phyloP scores from a whole-genome alignment of 148 eudicot species.

The Rhododendron griersonianum region DNA sequence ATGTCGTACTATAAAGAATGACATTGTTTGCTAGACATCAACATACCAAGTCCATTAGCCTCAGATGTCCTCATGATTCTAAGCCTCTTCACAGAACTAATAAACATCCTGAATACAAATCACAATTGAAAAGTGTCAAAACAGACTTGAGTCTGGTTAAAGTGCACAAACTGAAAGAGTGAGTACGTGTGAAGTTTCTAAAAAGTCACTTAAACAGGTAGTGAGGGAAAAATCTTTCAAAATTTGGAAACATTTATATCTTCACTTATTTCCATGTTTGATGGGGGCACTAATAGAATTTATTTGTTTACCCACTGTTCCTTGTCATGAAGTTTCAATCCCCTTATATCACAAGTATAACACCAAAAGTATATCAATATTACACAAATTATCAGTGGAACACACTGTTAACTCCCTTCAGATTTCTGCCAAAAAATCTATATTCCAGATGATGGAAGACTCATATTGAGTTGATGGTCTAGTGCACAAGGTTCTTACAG shows the following conservation, averaged over 20 bases:
- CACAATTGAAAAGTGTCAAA: not conserved
- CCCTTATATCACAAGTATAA: not conserved
- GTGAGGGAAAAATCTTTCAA: not conserved
- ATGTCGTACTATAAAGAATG: not conserved
- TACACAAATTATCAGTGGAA: not conserved
- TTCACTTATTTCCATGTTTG: not conserved
- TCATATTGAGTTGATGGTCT: not conserved
- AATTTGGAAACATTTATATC: not conserved
- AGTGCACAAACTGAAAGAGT: not conserved
- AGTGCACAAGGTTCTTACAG: not conserved
- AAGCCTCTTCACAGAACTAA: conserved; percentile 73
- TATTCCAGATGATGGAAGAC: not conserved
- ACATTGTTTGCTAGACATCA: not conserved
- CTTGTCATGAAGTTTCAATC: not conserved
- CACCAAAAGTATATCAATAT: not conserved
- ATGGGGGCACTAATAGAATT: not conserved
- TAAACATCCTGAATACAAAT: conserved; percentile 64
- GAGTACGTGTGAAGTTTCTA: not conserved
- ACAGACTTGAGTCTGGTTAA: not conserved
- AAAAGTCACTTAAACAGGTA: not conserved
- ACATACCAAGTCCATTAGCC: conserved; percentile 84
- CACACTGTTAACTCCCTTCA: not conserved
- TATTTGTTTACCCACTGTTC: not conserved
- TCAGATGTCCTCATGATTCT: conserved; percentile 83
- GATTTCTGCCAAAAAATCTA: not conserved